Base-by-base conservation (phyloP, 192 early-diverging fungal species). In the Coemansia sp. region DNA sequence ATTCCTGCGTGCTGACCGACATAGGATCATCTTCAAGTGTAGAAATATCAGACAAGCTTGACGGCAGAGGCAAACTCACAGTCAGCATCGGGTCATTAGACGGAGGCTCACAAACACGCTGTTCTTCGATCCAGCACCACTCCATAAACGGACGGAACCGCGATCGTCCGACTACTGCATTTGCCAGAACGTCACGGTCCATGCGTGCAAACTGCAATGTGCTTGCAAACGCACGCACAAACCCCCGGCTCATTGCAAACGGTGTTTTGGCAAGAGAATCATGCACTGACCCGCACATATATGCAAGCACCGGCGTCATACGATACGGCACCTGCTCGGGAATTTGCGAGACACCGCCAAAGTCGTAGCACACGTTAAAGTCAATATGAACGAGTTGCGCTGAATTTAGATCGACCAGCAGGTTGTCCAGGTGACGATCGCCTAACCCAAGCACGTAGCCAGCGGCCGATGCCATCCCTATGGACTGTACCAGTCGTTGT, bases 261-360 rank as follows among this genome's bases (percentile, higher is more conserved):
- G 62, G 62, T 24, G 19, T 17, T 8, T 49, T 45, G 15, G 17
- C 10, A 19, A 4, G 21, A 0, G 6, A 1, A 49, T 2, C 25
- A 6, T 56, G 37, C 7, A 63, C 59, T 0, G 59, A 57, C 14
- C 75, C 75, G 21, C 75, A 78, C 2, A 78, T 10, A 45, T 68
- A 74, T 5, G 61, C 25, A 0, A 82, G 63, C 37, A 82, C 85
- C 27, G 79, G 85, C 15, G 90, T 87, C 64, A 92, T 59, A n/a
- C 90, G 73, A 66, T 90, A 92, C n/a, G 90, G 90, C 6, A 91
- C 89, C 3, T 69, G 84, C 67, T 92, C 90, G 10, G 89, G 89
- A 1, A 92, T 76, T 12, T 86, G 81, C 24, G 90, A 74, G 2
- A 80, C 64, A 1, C 62, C 29, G 6, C 90, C 90, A 45, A 86